These are phyloP conservation scores for Cryptococcus sp. DNA, from an alignment of 1,284 basidiomycete species.

Conservation along the genomic window DNA sequence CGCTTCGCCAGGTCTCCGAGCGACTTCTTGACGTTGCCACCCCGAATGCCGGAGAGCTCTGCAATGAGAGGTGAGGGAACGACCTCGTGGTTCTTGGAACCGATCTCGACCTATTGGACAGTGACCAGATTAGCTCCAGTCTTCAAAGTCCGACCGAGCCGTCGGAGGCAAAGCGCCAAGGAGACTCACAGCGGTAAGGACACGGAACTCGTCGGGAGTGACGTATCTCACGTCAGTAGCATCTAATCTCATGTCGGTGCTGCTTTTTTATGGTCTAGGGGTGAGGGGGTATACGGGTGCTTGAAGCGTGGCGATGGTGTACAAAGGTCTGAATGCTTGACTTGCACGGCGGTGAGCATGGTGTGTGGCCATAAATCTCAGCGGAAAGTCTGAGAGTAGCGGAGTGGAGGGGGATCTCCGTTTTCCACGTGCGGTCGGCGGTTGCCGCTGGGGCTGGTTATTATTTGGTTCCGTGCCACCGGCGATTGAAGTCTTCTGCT, in stretches of 20 bases:
- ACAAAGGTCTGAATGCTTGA: no score
- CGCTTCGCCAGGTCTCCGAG: constrained; percentile 87
- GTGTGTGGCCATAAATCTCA: no score
- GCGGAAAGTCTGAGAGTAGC: no score
- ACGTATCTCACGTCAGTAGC: constrained; percentile 93
- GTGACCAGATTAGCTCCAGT: background rate
- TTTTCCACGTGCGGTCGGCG: no score
- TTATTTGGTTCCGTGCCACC: no score
- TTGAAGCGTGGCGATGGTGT: no score
- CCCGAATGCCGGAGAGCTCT: constrained; percentile 84
- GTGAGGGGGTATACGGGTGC: no score
- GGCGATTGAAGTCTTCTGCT: no score
- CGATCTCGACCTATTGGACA: constrained; percentile 80
- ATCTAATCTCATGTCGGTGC: constrained; percentile 86
- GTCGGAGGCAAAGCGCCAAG: background rate
- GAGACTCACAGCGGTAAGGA: constrained; percentile 78
- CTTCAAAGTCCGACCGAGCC: background rate
- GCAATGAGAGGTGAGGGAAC: constrained; percentile 86
- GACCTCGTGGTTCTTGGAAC: constrained; percentile 95
- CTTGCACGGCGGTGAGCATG: no score
- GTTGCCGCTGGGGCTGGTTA: no score
- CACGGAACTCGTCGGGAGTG: constrained; percentile 87
- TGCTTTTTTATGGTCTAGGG: no score
- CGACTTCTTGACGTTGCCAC: constrained; percentile 90
- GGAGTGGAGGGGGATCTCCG: no score